These are phyloP conservation scores for Globisporangium paroecandrum DNA, from an alignment of 352 stramenopile species.

Conservation along the genomic window DNA sequence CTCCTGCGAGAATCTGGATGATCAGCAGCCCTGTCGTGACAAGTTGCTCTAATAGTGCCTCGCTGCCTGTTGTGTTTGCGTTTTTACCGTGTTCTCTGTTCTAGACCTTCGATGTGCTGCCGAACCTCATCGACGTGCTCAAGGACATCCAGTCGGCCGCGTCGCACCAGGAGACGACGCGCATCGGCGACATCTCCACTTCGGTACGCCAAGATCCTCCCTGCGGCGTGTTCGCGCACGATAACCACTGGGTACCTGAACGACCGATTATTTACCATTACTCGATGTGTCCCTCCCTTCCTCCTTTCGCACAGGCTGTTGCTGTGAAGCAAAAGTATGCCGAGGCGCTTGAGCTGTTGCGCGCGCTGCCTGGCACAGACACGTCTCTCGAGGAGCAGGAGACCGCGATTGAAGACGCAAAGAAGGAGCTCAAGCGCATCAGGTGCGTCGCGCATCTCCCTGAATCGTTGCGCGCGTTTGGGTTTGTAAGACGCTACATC, in stretches of 20 bases:
- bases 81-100: not conserved
- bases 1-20: too few species aligned
- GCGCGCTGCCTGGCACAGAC: constrained; percentile 68
- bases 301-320: constrained; percentile 41
- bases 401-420: constrained; percentile 58
- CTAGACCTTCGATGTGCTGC: constrained; percentile 78
- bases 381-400: constrained; percentile 80
- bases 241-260: not conserved
- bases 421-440: constrained; percentile 71
- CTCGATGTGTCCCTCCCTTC: too few species aligned
- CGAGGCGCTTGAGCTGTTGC: constrained; percentile 61
- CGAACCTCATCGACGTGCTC: constrained; percentile 80
- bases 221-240: not conserved
- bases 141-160: constrained; percentile 79
- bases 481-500: too few species aligned
- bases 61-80: not conserved
- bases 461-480: not conserved
- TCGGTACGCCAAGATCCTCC: constrained; percentile 34
- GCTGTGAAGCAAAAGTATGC: constrained; percentile 76
- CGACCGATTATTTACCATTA: not conserved
- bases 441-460: constrained; percentile 34
- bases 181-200: constrained; percentile 76
- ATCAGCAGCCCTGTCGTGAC: not conserved
- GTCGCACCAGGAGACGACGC: constrained; percentile 70
- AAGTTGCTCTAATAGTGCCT: not conserved